Base-by-base conservation (phyloP, 2,329 filamentous ascomycete genomes). In the Periconia sp. region DNA sequence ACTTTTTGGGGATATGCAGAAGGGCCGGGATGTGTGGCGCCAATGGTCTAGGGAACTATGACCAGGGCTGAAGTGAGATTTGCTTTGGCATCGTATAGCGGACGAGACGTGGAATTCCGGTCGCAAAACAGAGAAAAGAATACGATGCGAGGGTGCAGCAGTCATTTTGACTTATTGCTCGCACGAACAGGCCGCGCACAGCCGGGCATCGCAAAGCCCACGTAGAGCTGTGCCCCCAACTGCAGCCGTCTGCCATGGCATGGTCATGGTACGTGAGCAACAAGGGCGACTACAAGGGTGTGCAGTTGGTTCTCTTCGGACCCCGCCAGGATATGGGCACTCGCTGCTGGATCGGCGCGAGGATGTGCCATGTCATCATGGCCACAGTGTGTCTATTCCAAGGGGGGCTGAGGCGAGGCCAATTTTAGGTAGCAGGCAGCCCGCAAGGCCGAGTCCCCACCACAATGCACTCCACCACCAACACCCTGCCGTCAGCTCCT, bases 361-460 rank as follows among this genome's bases (percentile, higher is more conserved):
- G 32, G 17, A 10, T 15, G 32, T n/a, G 32, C 6, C 12, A 4
- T 15, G 29, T 31, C 29, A 17, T 31, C 29, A n/a, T 12, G 12
- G 23, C 23, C 23, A 12, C 8, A 12, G 23, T 25, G 23, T 25
- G 12, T 25, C 12, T 12, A n/a, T n/a, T n/a, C 31, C 13, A 17
- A 19, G 23, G 34, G 34, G 23, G 34, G 34, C 34, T 36, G 34
- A 18, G 34, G 24, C 15, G 34, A 26, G 21, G 34, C 34, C 34
- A 26, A 36, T 26, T 28, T 36, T 36, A 36, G 34, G 22, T 6
- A 32, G 29, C 29, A 25, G 23, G 8, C 8, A 25, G n/a, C n/a
- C n/a, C 23, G 23, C 12, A 12, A 12, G 23, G 12, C 23, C 23
- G 23, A 25, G 23, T 25, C 23, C n/a, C n/a, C n/a, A n/a, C n/a